Evolutionary conservation across 805 yeast species (phyloP), one percentile per base, ranked within the genome.

Genomic region (Barnettozyma populi): DNA sequence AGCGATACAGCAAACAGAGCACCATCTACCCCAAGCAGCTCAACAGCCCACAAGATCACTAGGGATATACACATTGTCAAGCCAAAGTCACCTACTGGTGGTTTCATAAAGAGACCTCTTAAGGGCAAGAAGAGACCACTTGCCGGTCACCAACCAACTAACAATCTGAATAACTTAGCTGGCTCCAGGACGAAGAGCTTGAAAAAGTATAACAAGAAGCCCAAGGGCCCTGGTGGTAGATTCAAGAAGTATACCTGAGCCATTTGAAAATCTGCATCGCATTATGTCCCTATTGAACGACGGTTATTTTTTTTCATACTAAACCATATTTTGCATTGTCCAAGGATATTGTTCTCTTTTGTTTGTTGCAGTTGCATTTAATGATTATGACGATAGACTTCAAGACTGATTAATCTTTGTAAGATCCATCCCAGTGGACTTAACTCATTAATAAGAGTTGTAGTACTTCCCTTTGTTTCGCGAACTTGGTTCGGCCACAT

Each of bases 131-230:
- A 52, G 40, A 36, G 54, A 23, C 47, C 48, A 4, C 36, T 57
- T 0, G 40, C 53, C 2, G 46, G 50, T 2, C 46, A 34, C 18
- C 49, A 44, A 18, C 64, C 64, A 42, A 57, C 61, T 1, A 60
- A 60, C 35, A 60, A 57, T 36, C 27, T 60, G 44, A 52, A 49
- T 9, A 57, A 57, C 36, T 53, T 57, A 14, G 21, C 36, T 9
- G 52, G 51, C 5, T 25, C 41, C 2, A 54, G 52, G 24, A 21
- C 6, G 16, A 52, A 53, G 43, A 41, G 41, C 14, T 34, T 44
- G 20, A 56, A 55, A 47, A 59, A 53, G 45, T 57, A 57, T 36
- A 31, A 52, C n/a, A 54, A 48, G 34, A 48, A 35, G 4, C 51
- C 57, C n/a, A 55, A 52, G 47, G 47, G 43, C 27, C 37, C 27